Evolutionary conservation across 768 basidiomycete species (phyloP).

Genomic region (Hericium coralloides): DNA sequence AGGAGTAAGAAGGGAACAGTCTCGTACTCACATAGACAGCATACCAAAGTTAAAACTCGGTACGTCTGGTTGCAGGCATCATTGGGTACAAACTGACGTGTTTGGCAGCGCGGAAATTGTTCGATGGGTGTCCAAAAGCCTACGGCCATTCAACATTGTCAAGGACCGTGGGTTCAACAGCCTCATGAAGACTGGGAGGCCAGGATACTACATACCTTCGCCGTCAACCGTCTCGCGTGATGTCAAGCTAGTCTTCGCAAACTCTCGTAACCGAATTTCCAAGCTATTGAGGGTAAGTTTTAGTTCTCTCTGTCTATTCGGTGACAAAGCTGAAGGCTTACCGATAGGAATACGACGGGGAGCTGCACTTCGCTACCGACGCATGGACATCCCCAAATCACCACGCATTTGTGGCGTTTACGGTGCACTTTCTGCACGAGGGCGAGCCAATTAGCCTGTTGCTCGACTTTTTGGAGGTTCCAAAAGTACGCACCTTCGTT

Average conservation of each 20-base stretch:
- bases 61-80: too few species aligned
- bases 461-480: slow-evolving; percentile 31
- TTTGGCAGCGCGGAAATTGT: too few species aligned
- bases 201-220: slow-evolving; percentile 26
- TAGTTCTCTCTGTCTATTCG: background rate
- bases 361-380: slow-evolving; percentile 26
- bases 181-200: slow-evolving; percentile 27
- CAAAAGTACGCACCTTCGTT: slow-evolving; percentile 9
- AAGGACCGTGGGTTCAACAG: too few species aligned
- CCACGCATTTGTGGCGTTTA: slow-evolving; percentile 21
- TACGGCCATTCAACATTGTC: too few species aligned
- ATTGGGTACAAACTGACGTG: too few species aligned
- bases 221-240: slow-evolving; percentile 24
- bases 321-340: background rate
- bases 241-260: slow-evolving; percentile 22
- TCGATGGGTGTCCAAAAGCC: too few species aligned
- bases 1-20: too few species aligned
- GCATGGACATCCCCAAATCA: slow-evolving; percentile 32
- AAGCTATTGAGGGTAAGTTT: slow-evolving; percentile 10
- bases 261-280: slow-evolving; percentile 14
- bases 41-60: too few species aligned
- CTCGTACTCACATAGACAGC: too few species aligned
- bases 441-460: slow-evolving; percentile 20
- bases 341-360: slow-evolving; percentile 21
- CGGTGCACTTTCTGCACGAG: slow-evolving; percentile 25